phyloP scores from a whole-genome alignment of 2,329 filamentous ascomycete genomes.

The Aspergillus candidus region DNA sequence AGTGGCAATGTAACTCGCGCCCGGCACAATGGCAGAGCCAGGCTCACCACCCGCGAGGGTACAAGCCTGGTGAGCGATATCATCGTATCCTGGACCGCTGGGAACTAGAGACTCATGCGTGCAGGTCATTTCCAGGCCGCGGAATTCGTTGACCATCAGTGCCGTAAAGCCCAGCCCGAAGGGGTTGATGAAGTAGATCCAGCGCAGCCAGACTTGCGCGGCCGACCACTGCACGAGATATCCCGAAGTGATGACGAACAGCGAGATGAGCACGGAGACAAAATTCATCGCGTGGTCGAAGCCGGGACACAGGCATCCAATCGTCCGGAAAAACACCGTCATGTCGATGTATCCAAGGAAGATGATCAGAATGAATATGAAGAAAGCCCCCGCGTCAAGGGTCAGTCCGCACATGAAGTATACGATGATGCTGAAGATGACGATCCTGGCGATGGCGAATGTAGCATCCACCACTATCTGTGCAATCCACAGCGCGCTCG shows the following conservation, averaged over 20 bases:
- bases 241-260: constrained; percentile 75
- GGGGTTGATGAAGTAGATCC: constrained; percentile 74
- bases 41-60: constrained; percentile 66
- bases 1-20: constrained; percentile 61
- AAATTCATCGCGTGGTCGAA: constrained; percentile 84
- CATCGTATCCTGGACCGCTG: constrained; percentile 60
- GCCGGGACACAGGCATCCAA: constrained; percentile 69
- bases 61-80: constrained; percentile 73
- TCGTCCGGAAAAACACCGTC: constrained; percentile 70
- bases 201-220: constrained; percentile 69
- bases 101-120: constrained; percentile 63
- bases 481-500: constrained; percentile 74
- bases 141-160: constrained; percentile 85
- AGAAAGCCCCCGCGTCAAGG: constrained; percentile 68
- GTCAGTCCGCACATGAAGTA: constrained; percentile 72
- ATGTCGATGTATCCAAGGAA: constrained; percentile 64
- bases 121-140: constrained; percentile 62
- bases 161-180: constrained; percentile 68
- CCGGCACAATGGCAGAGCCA: constrained; percentile 59
- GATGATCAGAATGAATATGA: constrained; percentile 68
- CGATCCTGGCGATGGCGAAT: constrained; percentile 64
- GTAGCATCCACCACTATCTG: constrained; percentile 74
- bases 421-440: constrained; percentile 67
- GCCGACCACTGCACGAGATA: constrained; percentile 76
- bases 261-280: constrained; percentile 69